Evolutionary conservation across 208 protist species (phyloP), one percentile per base, ranked within the genome.

Genomic region (Acanthamoeba royreba): DNA sequence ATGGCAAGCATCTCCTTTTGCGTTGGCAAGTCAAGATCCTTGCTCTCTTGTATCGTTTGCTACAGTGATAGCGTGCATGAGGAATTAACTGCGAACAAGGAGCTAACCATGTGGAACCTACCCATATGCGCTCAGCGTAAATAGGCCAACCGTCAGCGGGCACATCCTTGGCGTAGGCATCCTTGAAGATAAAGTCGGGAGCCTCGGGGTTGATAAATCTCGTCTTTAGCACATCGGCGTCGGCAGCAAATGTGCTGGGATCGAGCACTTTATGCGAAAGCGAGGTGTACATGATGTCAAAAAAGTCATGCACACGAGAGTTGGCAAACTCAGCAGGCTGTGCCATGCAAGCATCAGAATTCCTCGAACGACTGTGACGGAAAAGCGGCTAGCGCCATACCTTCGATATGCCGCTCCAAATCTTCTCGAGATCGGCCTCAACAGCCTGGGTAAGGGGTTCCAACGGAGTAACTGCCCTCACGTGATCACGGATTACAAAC

Each of bases 401-500:
- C 93, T 97, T 97, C 46, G 74, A 58, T n/a, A 98, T 86, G n/a
- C 86, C 81, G 31, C 1, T 95, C 98, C 98, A 99, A 72, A 99
- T 98, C 40, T 98, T 98, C 87, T 98, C 95, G 89, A 99, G 98
- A 43, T 99, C 98, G 53, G 98, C 96, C 35, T 96, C 94, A 43
- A 99, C 94, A 40, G 96, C 98, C 28, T 95, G 72, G 45, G 97
- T 92, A 55, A 98, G 97, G 40, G 96, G 42, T 5, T 93, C 97
- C 35, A 97, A 63, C 13, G 97, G 92, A 79, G 99, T 98, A 33
- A 95, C 94, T 4, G n/a, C 31, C 55, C 97, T 97, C 35, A 96
- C 98, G 94, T 99, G 98, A 96, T 99, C 99, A 92, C 99, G 97
- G 72, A 99, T 93, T 13, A 99, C 97, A 88, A 99, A 98, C 22